These are phyloP conservation scores for Penicillium coffeae DNA, from an alignment of 495 filamentous ascomycete species.

Conservation along the genomic window DNA sequence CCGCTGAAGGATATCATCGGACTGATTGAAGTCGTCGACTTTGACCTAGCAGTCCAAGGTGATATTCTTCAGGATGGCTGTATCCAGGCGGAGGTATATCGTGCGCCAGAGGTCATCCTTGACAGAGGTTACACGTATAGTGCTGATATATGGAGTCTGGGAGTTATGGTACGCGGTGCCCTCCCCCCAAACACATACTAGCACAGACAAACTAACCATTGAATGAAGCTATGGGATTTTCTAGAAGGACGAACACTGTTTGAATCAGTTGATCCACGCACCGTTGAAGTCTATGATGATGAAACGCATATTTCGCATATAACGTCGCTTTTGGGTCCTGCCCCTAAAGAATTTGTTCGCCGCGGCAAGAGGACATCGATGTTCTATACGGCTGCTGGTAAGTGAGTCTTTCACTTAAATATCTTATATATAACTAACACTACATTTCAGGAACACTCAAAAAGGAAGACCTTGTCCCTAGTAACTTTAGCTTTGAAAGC, in stretches of 20 bases:
- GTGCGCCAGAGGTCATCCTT: conserved; percentile 43
- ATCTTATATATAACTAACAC: not conserved
- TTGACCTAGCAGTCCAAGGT: conserved; percentile 13
- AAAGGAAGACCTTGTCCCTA: conserved; percentile 5
- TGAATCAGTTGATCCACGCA: conserved; percentile 13
- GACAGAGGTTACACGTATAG: conserved; percentile 33
- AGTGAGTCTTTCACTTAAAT: not conserved
- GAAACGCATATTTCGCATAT: conserved; percentile 31
- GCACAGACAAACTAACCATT: not conserved
- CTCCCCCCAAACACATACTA: not conserved
- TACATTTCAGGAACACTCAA: conserved; percentile 11
- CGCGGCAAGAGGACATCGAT: conserved; percentile 16
- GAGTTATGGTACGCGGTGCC: conserved; percentile 29
- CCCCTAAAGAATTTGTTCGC: conserved; percentile 22
- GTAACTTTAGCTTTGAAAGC: conserved; percentile 21
- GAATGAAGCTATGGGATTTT: conserved; percentile 33
- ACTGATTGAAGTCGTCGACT: conserved; percentile 1
- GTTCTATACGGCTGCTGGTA: conserved; percentile 15
- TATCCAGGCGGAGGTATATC: conserved; percentile 39
- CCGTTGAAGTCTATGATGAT: conserved; percentile 20
- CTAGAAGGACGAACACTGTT: conserved; percentile 27
- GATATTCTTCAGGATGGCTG: conserved; percentile 23
- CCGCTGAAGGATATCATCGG: conserved; percentile 3
- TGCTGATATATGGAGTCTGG: conserved; percentile 46
- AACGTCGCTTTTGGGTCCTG: conserved; percentile 34